Conservation (phyloP, 2,329 filamentous ascomycete genomes). For the Apiospora hydei region DNA sequence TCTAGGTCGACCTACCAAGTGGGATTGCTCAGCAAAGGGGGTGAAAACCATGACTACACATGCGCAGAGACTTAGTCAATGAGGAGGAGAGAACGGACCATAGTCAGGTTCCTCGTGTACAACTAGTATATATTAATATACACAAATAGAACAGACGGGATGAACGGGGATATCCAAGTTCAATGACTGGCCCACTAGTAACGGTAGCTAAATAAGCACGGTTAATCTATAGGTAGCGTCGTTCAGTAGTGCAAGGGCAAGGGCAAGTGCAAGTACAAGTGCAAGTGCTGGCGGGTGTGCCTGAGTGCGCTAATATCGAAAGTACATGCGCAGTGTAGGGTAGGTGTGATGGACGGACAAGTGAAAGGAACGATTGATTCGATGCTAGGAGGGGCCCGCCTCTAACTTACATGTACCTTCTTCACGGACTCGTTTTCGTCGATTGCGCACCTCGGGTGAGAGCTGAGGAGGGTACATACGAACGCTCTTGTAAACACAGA, state of each 20-base stretch:
- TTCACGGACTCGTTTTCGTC: background rate
- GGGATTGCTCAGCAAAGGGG: background rate
- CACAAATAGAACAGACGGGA: background rate
- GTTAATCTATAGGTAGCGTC: slow-evolving; percentile 8
- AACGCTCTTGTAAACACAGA: background rate
- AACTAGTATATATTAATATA: background rate
- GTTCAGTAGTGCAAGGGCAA: background rate
- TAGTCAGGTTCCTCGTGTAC: background rate
- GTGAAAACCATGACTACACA: background rate
- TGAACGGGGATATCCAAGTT: slow-evolving; percentile 7
- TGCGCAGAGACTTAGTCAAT: background rate
- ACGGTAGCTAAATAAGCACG: slow-evolving; percentile 5
- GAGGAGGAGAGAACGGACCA: background rate
- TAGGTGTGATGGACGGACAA: too few relatives aligned
- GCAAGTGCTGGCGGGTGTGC: slow-evolving; percentile 7
- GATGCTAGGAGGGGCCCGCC: too few relatives aligned
- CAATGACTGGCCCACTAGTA: background rate
- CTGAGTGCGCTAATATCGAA: background rate
- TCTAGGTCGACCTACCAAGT: background rate
- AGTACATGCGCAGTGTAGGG: background rate
- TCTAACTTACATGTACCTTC: too few relatives aligned
- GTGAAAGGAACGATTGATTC: too few relatives aligned
- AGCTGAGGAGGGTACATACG: background rate
- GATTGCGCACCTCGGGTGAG: background rate
- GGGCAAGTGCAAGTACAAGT: background rate